Evolutionary conservation across 169 alveolate species (phyloP), one percentile per base, ranked within the genome.

Genomic region (Plasmodium malariae): DNA sequence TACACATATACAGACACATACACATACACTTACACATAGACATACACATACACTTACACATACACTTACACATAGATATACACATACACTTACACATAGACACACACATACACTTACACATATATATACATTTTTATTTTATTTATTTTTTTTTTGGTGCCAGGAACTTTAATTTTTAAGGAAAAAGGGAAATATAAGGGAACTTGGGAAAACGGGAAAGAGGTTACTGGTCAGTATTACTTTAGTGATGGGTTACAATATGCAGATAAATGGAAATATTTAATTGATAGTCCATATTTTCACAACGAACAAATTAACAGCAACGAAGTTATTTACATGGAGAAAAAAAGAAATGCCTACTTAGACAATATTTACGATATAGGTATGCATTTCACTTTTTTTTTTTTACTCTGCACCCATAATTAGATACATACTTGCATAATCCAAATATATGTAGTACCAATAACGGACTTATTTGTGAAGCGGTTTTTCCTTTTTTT

Each of bases 121-220:
- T 48, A 65, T 17, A n/a, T n/a, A n/a, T n/a, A n/a, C n/a, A n/a
- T n/a, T n/a, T n/a, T n/a, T n/a, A n/a, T 60, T 60, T 40, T 40
- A 6, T 40, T 40, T 40, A 12, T 28, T 60, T 60, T 60, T 60
- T 7, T 11, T 17, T 24, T 69, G 14, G 11, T 14, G 12, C 4
- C 19, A 78, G 89, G 89, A 5, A 43, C 71, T 7, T 37, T 78
- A 62, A 69, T 51, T 28, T 78, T 78, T 78, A 78, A 78, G 74
- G 78, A 34, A 21, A 62, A 78, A 24, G 89, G 89, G 12, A 57
- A 60, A 37, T 78, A 62, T 37, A 78, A 37, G 45, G 89, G 89
- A 9, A 62, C 26, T 24, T 78, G 89, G 89, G 78, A 28, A n/a
- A 78, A 78, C 21, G 89, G 89, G n/a, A 78, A 78, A 45, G 34